phyloP scores from a whole-genome alignment of 345 rosid species.

The Citrus sp. region DNA sequence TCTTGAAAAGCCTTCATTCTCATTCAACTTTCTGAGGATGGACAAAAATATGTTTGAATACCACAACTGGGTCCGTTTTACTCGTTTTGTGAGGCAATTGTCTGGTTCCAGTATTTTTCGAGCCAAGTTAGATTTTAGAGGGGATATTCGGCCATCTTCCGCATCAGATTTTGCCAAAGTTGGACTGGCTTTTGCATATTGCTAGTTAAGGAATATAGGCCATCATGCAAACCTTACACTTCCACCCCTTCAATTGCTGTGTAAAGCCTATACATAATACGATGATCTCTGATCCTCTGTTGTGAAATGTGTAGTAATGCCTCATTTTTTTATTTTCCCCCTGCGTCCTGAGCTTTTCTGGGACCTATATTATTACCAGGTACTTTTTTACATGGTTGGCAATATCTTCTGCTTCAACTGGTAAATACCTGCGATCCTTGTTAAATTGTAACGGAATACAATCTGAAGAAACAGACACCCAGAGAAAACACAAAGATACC shows the following conservation, averaged over 20 bases:
- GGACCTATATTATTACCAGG: neutral
- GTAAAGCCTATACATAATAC: slow-evolving; percentile 10
- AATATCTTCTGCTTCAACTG: neutral
- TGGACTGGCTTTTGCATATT: slow-evolving; percentile 27
- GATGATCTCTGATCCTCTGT: slow-evolving; percentile 5
- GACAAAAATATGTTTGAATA: slow-evolving; percentile 38
- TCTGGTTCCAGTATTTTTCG: slow-evolving; percentile 35
- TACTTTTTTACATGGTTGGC: slow-evolving; percentile 32
- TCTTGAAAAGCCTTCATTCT: slow-evolving; percentile 22
- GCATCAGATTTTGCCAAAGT: slow-evolving; percentile 19
- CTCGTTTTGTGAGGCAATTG: slow-evolving; percentile 41
- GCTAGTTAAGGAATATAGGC: slow-evolving; percentile 14
- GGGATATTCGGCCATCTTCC: slow-evolving; percentile 16
- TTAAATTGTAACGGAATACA: neutral
- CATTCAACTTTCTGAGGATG: slow-evolving; percentile 49
- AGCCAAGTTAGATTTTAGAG: slow-evolving; percentile 34
- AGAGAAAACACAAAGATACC: too few species aligned
- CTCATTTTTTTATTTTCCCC: neutral
- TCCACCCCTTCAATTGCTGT: slow-evolving; percentile 15
- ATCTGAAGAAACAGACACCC: too few species aligned
- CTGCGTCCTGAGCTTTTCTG: neutral
- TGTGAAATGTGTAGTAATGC: slow-evolving; percentile 21
- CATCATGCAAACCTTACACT: neutral
- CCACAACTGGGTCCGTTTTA: slow-evolving; percentile 37
- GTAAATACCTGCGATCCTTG: neutral